Base-by-base conservation (phyloP, 768 basidiomycete genomes). In the Chalciporus pseudorubinellus region DNA sequence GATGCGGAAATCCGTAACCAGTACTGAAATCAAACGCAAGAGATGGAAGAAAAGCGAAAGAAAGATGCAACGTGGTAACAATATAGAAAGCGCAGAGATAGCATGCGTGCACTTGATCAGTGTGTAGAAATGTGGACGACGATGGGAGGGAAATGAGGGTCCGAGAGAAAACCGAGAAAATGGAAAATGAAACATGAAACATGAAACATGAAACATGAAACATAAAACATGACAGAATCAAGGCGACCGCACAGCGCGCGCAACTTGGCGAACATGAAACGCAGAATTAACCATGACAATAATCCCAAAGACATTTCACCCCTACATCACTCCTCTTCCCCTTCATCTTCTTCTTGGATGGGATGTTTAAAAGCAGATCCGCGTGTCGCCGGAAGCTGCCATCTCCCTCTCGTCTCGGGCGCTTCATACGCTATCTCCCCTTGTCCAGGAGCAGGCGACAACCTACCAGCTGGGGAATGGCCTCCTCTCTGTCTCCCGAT, bases 261-360 rank as follows among this genome's bases (percentile, higher is more conserved):
- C 18, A 48, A 39, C 20, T 56, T 50, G 44, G 28, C 53, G 22
- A 53, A 52, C 59, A 58, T 21, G 34, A 36, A 39, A 49, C 20
- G 14, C 47, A 36, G 50, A 43, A 59, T 18, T 24, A 51, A 26
- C 42, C 46, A 48, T 29, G 14, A 48, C 39, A 44, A 52, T 36
- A 54, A 55, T 42, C 46, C 47, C 34, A 31, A 43, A 21, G 40
- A 21, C 46, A 46, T 41, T 44, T 55, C 46, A 38, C 43, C 51
- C 48, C 36, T 26, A 26, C 11, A 16, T 67, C 46, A 71, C 59
- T 89, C 83, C 60, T 90, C 90, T 67, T 91, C 90, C 19, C 77
- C 90, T 66, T 92, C 90, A 58, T 92, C 90, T 63, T 91, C 90
- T 64, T 92, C 90, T 65, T 90, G 87, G 49, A 90, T 91, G 5